phyloP scores from a whole-genome alignment of 2,329 filamentous ascomycete genomes.

The Aspergillus costaricaensis region DNA sequence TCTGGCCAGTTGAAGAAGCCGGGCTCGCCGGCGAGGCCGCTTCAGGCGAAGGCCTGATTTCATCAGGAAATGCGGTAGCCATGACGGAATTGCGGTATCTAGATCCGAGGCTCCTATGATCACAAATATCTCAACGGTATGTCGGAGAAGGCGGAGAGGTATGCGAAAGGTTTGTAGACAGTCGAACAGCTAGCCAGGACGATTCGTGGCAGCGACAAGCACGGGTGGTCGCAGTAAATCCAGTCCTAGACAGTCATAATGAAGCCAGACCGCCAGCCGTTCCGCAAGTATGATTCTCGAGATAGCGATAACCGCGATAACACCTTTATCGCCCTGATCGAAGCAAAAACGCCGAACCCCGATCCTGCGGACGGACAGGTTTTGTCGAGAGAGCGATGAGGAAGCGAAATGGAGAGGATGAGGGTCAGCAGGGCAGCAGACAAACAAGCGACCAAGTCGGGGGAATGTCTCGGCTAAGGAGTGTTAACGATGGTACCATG shows the following conservation, averaged over 20 bases:
- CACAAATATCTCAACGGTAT: not conserved
- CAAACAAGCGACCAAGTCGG: constrained; percentile 4
- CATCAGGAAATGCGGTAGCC: constrained; percentile 33
- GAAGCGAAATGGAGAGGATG: not conserved
- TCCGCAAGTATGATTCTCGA: constrained; percentile 12
- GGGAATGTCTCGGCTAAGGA: constrained; percentile 15
- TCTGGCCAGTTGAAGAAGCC: constrained; percentile 36
- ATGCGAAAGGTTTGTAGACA: not conserved
- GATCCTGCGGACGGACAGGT: constrained; percentile 10
- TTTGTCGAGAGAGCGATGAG: not conserved
- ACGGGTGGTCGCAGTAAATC: constrained; percentile 15
- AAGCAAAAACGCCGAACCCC: constrained; percentile 14
- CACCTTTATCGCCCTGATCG: not conserved
- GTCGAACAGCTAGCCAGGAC: not conserved
- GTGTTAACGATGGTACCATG: constrained; percentile 26
- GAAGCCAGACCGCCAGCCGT: constrained; percentile 3
- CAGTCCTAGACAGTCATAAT: constrained; percentile 21
- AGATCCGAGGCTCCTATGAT: not conserved
- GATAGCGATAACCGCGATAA: not conserved
- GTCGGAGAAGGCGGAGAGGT: not conserved
- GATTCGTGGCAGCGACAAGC: constrained; percentile 13
- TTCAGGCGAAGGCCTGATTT: constrained; percentile 35
- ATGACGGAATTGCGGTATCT: constrained; percentile 25
- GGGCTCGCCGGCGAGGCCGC: constrained; percentile 38
- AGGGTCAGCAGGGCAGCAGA: constrained; percentile 17